Evolutionary conservation across 768 basidiomycete genomes (phyloP), one percentile per base, ranked within the genome.

Genomic region (Porpolomopsis calyptriformis): DNA sequence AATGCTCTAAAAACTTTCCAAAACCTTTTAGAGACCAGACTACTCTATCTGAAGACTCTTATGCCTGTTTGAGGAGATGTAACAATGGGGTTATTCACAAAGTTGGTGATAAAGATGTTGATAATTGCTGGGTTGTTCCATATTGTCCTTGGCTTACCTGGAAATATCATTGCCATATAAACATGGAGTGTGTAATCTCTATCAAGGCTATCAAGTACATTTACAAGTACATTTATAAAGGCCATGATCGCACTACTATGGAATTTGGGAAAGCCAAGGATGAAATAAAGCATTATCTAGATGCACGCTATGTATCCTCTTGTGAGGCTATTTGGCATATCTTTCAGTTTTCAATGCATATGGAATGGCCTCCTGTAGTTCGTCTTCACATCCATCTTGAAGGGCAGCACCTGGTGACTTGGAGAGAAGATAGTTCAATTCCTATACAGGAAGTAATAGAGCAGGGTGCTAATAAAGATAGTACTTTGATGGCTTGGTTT

Each of bases 181-280:
- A 77, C 57, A 48, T 74, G 0, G 74, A 78, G 50, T 64, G 64
- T 43, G 60, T 55, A 40, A 57, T 54, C 0, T 65, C 63, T 7
- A 51, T 76, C 29, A 57, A 54, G 4, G 49, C 67, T 1, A 44
- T 69, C 51, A 75, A 75, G 45, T 77, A 77, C 46, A 50, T 66
- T 14, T 62, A 64, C 53, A 74, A 74, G 49, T 75, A 74, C 49
- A 59, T 72, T n/a, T 62, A 71, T 53, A 78, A 77, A 51, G 73
- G 76, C 7, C 51, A 50, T 47, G 72, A 77, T 51, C 52, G 58
- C 7, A 60, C 62, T 0, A 66, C 68, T 0, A 11, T 72, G 25
- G 58, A 66, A 47, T 41, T 62, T 4, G 59, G 60, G 29, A 50
- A 69, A 24, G 36, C 34, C 4, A 33, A 48, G 4, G 59, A 73